A percentile compares a stretch with the other conserved stretches of the same genome.
phyloP scores from a whole-genome alignment of 768 basidiomycete species.

The Mycena epipterygia region DNA sequence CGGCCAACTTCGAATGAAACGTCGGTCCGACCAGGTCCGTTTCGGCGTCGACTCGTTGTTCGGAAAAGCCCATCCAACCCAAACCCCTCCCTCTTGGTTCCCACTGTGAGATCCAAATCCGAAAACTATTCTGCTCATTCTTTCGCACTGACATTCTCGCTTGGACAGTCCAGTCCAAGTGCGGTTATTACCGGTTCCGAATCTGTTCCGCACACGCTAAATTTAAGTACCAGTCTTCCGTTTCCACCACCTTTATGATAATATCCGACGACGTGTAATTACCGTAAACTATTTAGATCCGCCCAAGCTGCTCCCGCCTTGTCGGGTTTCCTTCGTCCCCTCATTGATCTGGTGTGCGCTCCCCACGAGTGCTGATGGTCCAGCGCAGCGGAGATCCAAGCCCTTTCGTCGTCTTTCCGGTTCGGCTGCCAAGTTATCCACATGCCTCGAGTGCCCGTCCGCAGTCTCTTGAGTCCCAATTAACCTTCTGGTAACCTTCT shows the following conservation, averaged over 20 bases:
- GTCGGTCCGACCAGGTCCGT: not conserved
- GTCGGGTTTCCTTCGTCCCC: not conserved
- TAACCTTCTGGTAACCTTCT: constrained; percentile 27
- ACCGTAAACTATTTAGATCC: not conserved
- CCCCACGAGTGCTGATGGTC: constrained; percentile 20
- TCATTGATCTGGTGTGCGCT: not conserved
- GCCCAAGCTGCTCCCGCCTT: not conserved
- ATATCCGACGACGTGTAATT: constrained; percentile 1
- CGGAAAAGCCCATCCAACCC: not conserved
- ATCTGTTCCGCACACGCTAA: constrained; percentile 13
- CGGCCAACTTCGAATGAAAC: not conserved
- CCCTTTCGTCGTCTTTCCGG: constrained; percentile 16
- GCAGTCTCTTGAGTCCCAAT: constrained; percentile 20
- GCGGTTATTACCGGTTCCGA: not conserved
- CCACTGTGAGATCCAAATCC: not conserved
- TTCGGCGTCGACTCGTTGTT: not conserved
- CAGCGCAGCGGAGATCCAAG: constrained; percentile 20
- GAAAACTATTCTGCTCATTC: not conserved
- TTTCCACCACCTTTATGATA: not conserved
- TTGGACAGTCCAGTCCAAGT: not conserved
- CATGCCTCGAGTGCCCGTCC: not conserved
- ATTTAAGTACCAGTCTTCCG: constrained; percentile 15
- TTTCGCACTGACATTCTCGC: not conserved
- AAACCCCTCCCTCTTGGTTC: not conserved
- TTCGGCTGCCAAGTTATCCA: constrained; percentile 22